Base-by-base conservation (phyloP, 2,329 filamentous ascomycete species). In the Aspergillus luchuensis region DNA sequence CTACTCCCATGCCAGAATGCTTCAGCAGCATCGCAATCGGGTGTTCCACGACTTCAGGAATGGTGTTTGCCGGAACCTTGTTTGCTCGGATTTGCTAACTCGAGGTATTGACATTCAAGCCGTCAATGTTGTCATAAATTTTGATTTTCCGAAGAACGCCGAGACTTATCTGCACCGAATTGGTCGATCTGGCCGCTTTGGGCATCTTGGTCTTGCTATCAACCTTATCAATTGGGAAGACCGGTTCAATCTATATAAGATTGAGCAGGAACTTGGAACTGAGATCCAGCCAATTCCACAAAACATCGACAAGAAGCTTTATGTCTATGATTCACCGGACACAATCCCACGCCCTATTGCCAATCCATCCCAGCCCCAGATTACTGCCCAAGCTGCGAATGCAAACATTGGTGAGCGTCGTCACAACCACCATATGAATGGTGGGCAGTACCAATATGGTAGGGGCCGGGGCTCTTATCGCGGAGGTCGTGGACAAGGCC, bases 221-320 rank as follows among this genome's bases (percentile, higher is more conserved):
- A 99, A 99, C 79, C 83, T 99, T 76, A 99, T 99, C 84, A 98
- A 96, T 78, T 99, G 95, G 95, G 95, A 99, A 60, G 95, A 99
- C 76, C 89, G 95, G 28, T 98, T 97, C 85, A 99, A 98, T 78
- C 85, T 99, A 19, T 99, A 99, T 83, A 96, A 96, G 76, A 99
- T 99, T 69, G 95, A 99, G 78, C 91, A 96, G 70, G 95, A 99
- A 72, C 84, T 99, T 43, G 95, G 95, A 56, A 99, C 95, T 6
- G 95, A 99, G 79, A 99, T 99, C 63, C 91, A 95, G 74, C 89
- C 95, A n/a, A 99, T 99, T 71, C 95, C 95, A 17, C 85, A 88
- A 56, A 90, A 87, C 68, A 99, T 99, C 67, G 95, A 99, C 82
- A 98, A 97, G 85, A 96, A 91, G 66, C 87, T 99, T 39, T 99